Base-by-base conservation (phyloP, 2,329 filamentous ascomycete genomes). In the Plenodomus biglobosus region DNA sequence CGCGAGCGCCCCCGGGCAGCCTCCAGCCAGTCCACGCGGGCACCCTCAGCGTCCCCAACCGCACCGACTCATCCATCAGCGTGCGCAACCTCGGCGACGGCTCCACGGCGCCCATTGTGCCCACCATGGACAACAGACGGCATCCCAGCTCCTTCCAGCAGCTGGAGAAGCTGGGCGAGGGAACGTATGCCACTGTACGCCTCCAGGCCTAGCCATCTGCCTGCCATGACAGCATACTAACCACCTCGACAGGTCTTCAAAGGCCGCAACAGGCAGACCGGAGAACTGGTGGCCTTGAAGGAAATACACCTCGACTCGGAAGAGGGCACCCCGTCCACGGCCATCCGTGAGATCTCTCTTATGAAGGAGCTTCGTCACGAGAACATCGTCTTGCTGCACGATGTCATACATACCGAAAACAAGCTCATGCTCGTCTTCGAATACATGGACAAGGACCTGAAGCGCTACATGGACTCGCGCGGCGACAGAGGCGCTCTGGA, bases 341-440 rank as follows among this genome's bases (percentile, higher is more conserved):
- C 94, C 39, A 99, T 99, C 71, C 90, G 94, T 66, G 94, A 99
- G 75, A 99, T 99, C 65, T 96, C 92, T 1, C 81, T 99, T 48
- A 97, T 99, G 94, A 99, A 99, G 76, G 94, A 99, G 76, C 82
- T 99, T 59, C 97, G 97, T 75, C 94, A 99, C 75, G 92, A 96
- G 72, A 97, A 96, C 70, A 97, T 99, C 59, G 92, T 99, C 64
- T 90, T 87, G 50, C 85, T 99, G 4, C 90, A 97, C 80, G 94
- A 99, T 80, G 94, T 99, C 47, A 97, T 99, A 66, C 94, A 99
- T 75, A 99, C 94, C 49, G 94, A 99, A 78, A 99, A 97, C 77
- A 99, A 99, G 74, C 85, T 99, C 48, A 99, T 99, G 94, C 85
- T 99, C 35, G 94, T 99, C 8, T 99, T 99, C 64, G 94, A 99